phyloP scores from a whole-genome alignment of 225 moss, liverwort and hornwort genomes.

The Rhytidiadelphus loreus region DNA sequence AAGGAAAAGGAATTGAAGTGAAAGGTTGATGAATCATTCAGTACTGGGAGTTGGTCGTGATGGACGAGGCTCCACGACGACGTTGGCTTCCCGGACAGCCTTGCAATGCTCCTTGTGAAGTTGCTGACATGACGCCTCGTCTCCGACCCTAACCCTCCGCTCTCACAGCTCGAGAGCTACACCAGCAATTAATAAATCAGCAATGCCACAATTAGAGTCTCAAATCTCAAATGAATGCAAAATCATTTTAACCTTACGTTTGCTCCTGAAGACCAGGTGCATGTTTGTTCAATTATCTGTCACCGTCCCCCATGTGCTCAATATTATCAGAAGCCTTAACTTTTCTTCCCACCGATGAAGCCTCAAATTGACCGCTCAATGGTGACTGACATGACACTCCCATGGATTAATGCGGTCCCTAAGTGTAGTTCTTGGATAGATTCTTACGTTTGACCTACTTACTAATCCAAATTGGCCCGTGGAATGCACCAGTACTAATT shows the following conservation, averaged over 20 bases:
- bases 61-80: constrained; percentile 12
- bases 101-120: constrained; percentile 26
- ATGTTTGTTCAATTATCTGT: neutral
- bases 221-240: neutral
- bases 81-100: constrained; percentile 17
- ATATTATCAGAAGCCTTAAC: neutral
- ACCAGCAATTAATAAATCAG: neutral
- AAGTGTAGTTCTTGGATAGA: neutral
- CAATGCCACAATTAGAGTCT: neutral
- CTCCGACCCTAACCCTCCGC: constrained; percentile 1
- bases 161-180: constrained; percentile 14
- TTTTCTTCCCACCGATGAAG: neutral
- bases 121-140: constrained; percentile 42
- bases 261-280: neutral
- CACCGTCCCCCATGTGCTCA: neutral
- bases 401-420: neutral
- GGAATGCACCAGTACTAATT: neutral
- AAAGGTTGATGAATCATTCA: neutral
- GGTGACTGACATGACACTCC: neutral
- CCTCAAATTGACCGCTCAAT: neutral
- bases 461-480: neutral
- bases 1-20: neutral
- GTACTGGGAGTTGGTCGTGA: constrained; percentile 21
- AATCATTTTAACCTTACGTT: neutral
- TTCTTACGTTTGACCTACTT: neutral